Base-by-base conservation (phyloP, 2,329 filamentous ascomycete species). In the Neofusicoccum parvum region DNA sequence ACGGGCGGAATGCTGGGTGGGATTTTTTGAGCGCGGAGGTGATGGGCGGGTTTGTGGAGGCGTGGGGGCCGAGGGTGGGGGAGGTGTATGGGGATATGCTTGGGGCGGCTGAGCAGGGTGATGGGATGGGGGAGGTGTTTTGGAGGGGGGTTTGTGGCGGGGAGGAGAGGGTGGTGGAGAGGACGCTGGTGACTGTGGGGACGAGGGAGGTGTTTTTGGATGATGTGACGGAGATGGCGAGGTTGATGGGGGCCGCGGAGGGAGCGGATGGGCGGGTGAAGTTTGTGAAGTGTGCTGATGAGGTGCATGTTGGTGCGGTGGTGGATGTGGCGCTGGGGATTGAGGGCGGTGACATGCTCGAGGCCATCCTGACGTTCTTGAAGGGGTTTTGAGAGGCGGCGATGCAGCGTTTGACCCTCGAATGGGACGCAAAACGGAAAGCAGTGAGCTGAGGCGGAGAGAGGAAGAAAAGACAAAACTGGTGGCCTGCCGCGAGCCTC, bases 171-270 rank as follows among this genome's bases (percentile, higher is more conserved):
- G 23, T 46, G 2, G 41, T 59, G 6, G 54, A 59, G 54, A 59
- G 39, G 54, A 20, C 41, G 39, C 15, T 59, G 14, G 12, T 59
- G 54, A 46, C 15, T 15, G 54, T 59, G 7, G 54, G 54, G 54
- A 59, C 54, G 39, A 59, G 54, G 54, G 54, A 59, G 41, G 54
- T 59, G 9, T 46, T 59, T 12, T 59, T 45, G 23, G 54, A 46
- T 14, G 54, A 59, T 17, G 54, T 59, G 3, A n/a, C 32, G 23
- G 54, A 59, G 23, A 46, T 59, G 23, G 54, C n/a, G 54, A 12
- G 23, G 27, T 7, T 59, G 54, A 59, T 59, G 54, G 39, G 41
- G 41, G 27, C 54, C 9, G 54, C 15, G 10, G 53, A 43, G 17
- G 53, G 27, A 32, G 39, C 1, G 53, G n/a, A 59, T 27, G 54